Percentiles rank a stretch among this genome's conserved stretches.
These are phyloP conservation scores for Ceratobasidium sp. DNA, from an alignment of 1,284 basidiomycete genomes.

Conservation along the genomic window DNA sequence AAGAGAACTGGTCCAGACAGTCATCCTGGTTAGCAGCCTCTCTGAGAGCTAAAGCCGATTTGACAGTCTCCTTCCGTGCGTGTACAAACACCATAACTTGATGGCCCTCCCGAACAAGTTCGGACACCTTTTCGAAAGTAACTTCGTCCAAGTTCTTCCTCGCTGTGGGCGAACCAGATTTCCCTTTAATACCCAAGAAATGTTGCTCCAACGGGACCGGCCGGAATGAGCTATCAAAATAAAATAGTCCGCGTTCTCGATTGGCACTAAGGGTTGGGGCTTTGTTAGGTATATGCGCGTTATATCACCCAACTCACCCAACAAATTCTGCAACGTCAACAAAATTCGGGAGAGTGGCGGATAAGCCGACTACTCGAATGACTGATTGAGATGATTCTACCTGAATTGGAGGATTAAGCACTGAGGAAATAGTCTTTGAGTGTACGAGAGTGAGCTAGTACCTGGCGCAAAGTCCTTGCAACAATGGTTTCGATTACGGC, in stretches of 20 bases:
- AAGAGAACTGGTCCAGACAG: conserved; percentile 81
- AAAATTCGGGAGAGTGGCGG: conserved; percentile 96
- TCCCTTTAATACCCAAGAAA: conserved; percentile 96
- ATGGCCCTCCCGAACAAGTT: conserved; percentile 87
- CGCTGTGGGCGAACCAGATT: conserved; percentile 79
- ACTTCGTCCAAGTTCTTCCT: conserved; percentile 91
- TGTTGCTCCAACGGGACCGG: conserved; percentile 98
- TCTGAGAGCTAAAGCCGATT: conserved; percentile 86
- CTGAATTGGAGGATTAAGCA: conserved; percentile 58
- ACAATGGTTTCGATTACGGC: conserved; percentile 99
- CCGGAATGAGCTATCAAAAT: conserved; percentile 97
- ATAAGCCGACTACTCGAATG: conserved; percentile 95
- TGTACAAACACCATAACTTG: conserved; percentile 99
- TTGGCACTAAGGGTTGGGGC: conserved; percentile 68
- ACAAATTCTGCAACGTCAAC: conserved; percentile 97
- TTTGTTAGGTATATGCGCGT: conserved; percentile 54
- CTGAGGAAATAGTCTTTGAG: conserved; percentile 11
- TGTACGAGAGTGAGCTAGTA: conserved; percentile 54
- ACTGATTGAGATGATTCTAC: conserved; percentile 97
- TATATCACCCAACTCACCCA: conserved; percentile 64
- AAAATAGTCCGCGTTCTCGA: conserved; percentile 85
- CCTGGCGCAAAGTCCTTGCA: conserved; percentile 92
- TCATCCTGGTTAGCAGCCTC: conserved; percentile 86
- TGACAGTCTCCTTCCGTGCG: conserved; percentile 98
- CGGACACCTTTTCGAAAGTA: conserved; percentile 90